These are phyloP conservation scores for Tetragonia tetragonoides DNA, from an alignment of 148 eudicot genomes.

Conservation along the genomic window DNA sequence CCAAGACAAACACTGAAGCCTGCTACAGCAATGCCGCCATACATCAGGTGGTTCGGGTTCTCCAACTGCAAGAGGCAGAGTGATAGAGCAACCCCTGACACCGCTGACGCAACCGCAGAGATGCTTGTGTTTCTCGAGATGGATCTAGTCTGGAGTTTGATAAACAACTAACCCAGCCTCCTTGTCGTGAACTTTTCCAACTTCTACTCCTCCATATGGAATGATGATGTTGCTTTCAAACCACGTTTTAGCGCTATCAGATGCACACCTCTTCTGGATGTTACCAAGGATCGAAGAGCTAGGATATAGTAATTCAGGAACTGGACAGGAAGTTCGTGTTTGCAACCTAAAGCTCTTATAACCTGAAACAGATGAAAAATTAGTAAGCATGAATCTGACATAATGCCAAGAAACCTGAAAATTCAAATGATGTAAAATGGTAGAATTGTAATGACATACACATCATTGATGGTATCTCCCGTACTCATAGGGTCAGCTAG, in stretches of 20 bases:
- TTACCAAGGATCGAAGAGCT: conserved; percentile 30
- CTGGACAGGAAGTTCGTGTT: conserved; percentile 29
- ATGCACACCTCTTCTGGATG: conserved; percentile 58
- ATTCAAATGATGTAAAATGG: background rate
- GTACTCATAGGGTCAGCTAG: too few species aligned
- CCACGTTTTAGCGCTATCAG: conserved; percentile 44
- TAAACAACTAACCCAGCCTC: conserved; percentile 43
- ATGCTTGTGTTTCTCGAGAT: conserved; percentile 84
- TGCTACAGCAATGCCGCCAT: too few species aligned
- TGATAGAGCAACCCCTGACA: background rate
- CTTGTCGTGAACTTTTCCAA: conserved; percentile 31
- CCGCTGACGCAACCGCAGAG: too few species aligned
- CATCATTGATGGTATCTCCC: too few species aligned
- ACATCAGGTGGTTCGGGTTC: too few species aligned
- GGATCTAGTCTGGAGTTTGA: conserved; percentile 73
- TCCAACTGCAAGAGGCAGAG: too few species aligned
- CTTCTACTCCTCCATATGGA: conserved; percentile 45
- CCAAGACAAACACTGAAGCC: too few species aligned
- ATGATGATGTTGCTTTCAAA: conserved; percentile 74
- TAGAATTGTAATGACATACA: background rate
- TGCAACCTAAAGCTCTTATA: conserved; percentile 28
- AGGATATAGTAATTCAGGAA: conserved; percentile 21
- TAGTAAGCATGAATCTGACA: background rate
- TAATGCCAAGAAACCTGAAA: background rate
- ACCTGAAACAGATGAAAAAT: background rate